Conservation (phyloP, 1,284 basidiomycete genomes). For the Sanghuangporus sanghuang region DNA sequence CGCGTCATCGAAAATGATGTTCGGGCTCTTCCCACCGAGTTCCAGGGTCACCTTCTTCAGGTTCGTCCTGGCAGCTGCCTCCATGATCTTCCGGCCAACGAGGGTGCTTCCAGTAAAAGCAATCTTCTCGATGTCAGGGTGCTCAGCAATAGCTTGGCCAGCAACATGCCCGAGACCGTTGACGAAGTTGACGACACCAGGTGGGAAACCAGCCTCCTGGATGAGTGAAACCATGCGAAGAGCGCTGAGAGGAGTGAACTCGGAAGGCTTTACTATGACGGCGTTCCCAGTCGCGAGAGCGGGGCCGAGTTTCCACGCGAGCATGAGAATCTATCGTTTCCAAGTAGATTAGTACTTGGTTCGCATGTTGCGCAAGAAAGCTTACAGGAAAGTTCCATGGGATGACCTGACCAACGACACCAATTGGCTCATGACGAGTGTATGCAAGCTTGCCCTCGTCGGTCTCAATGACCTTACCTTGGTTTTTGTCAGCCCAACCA, state of each 20-base stretch:
- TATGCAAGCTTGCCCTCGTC: constrained; percentile 69
- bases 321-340: constrained; percentile 35
- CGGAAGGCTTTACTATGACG: constrained; percentile 85
- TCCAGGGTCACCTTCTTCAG: constrained; percentile 90
- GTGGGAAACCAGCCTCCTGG: constrained; percentile 55
- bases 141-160: constrained; percentile 56
- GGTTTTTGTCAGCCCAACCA: constrained; percentile 85
- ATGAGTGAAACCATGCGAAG: constrained; percentile 49
- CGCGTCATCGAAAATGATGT: constrained; percentile 69
- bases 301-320: constrained; percentile 80
- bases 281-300: constrained; percentile 83
- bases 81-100: constrained; percentile 83
- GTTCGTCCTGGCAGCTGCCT: constrained; percentile 78
- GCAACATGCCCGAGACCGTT: constrained; percentile 63
- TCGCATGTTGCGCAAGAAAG: background rate
- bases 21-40: constrained; percentile 89
- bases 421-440: constrained; percentile 90
- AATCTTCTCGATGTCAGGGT: constrained; percentile 66
- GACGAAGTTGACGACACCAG: constrained; percentile 70
- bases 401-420: constrained; percentile 84
- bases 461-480: constrained; percentile 79
- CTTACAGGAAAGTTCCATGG: constrained; percentile 59
- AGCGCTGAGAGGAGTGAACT: constrained; percentile 85
- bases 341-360: background rate
- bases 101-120: constrained; percentile 77